Percentiles rank a stretch among this genome's conserved stretches.
Evolutionary conservation across 805 yeast species (phyloP).

Genomic region (Nakazawaea populi): DNA sequence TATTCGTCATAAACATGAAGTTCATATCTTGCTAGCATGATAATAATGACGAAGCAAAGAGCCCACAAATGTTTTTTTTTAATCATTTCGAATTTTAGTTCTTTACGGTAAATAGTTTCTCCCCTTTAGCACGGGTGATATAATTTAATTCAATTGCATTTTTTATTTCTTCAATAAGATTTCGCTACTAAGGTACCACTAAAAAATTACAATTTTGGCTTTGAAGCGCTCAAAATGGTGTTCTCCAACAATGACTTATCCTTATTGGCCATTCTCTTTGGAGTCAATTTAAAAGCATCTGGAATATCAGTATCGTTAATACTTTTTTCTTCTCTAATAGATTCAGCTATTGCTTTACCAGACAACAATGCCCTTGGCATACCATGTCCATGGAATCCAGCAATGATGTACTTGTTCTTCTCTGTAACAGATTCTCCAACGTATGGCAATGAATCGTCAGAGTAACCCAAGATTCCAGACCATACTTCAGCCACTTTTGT

Average conservation of each 20-base stretch:
- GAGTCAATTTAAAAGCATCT: slow-evolving; percentile 17
- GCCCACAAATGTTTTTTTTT: too few species aligned
- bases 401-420: slow-evolving; percentile 30
- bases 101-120: too few species aligned
- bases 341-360: slow-evolving; percentile 33
- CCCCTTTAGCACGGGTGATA: too few species aligned
- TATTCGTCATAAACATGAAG: slow-evolving; percentile 4
- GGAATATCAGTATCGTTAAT: slow-evolving; percentile 13
- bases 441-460: slow-evolving; percentile 33
- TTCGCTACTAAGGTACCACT: neutral
- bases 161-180: too few species aligned
- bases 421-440: slow-evolving; percentile 32
- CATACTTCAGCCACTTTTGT: slow-evolving; percentile 25
- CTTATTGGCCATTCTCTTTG: slow-evolving; percentile 14
- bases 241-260: slow-evolving; percentile 13
- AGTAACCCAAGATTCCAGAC: slow-evolving; percentile 44
- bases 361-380: slow-evolving; percentile 39
- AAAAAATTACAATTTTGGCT: neutral
- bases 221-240: neutral
- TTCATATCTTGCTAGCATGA: neutral
- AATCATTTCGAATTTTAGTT: too few species aligned
- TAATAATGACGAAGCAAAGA: neutral
- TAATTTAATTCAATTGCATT: too few species aligned
- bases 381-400: slow-evolving; percentile 48
- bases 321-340: slow-evolving; percentile 9